A percentile compares a stretch with the other conserved stretches of the same genome.
phyloP scores from a whole-genome alignment of 2,329 filamentous ascomycete genomes.

The Fusarium scirpi region DNA sequence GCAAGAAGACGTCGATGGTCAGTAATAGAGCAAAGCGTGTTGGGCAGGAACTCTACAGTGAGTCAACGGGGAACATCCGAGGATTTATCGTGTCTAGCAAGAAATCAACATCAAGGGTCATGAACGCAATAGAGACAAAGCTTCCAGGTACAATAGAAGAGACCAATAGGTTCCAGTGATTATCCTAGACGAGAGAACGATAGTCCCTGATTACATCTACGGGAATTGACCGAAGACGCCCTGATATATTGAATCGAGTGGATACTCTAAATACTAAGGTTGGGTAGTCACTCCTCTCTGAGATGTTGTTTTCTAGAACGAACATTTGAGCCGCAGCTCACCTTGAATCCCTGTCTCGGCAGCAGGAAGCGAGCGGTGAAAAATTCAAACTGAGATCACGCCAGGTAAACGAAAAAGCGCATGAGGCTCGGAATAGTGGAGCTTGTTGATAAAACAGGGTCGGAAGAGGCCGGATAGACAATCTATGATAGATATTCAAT shows the following conservation, averaged over 20 bases:
- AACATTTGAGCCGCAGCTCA: constrained; percentile 20
- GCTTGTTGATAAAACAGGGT: constrained; percentile 19
- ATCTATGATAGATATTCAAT: background rate
- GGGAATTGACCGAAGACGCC: constrained; percentile 42
- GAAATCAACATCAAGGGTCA: background rate
- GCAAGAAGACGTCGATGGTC: background rate
- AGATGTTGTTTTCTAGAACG: constrained; percentile 26
- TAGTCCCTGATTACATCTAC: constrained; percentile 15
- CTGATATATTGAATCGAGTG: constrained; percentile 19
- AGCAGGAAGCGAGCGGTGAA: constrained; percentile 36
- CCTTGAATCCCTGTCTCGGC: constrained; percentile 28
- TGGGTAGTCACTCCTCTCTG: background rate
- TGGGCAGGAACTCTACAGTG: background rate
- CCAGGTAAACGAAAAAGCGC: constrained; percentile 31
- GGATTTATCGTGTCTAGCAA: constrained; percentile 11
- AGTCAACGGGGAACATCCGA: constrained; percentile 32
- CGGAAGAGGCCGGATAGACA: constrained; percentile 40
- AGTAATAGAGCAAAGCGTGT: background rate
- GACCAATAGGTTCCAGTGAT: background rate
- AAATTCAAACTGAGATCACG: constrained; percentile 29
- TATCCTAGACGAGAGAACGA: background rate
- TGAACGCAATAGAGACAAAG: background rate
- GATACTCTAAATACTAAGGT: constrained; percentile 6
- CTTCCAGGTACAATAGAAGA: background rate
- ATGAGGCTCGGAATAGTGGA: constrained; percentile 22